Percentiles rank a stretch among this genome's conserved stretches.
Conservation (phyloP, 2,329 filamentous ascomycete species). For the Bipolaris sorokiniana region DNA sequence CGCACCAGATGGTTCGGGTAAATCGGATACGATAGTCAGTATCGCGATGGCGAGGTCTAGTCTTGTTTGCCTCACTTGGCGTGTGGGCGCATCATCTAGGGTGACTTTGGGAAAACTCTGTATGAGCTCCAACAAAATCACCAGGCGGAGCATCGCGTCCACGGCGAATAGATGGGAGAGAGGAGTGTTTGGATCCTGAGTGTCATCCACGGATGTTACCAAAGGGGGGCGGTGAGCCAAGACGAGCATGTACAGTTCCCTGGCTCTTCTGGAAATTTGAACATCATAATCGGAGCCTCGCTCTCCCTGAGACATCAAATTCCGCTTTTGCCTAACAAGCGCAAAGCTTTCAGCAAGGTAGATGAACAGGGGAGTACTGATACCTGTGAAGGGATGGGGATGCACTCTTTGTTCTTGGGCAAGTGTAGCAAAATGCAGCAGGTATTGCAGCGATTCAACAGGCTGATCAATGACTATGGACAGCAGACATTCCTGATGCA, state of each 20-base stretch:
- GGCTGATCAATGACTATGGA: neutral
- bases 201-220: neutral
- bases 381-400: neutral
- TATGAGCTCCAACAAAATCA: slow-evolving; percentile 1
- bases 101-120: neutral
- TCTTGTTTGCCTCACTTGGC: slow-evolving; percentile 1
- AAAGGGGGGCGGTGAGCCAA: neutral
- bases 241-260: neutral
- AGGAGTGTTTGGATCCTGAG: neutral
- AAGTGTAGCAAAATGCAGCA: neutral
- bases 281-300: neutral
- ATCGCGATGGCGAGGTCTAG: neutral
- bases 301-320: neutral
- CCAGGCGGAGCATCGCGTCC: neutral
- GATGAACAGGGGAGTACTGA: neutral
- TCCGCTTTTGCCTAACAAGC: neutral
- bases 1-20: neutral
- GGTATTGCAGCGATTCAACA: neutral
- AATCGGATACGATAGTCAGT: neutral
- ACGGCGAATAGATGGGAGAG: neutral
- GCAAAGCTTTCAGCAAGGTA: neutral
- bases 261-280: neutral
- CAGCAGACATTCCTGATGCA: neutral
- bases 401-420: neutral
- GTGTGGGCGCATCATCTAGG: neutral